phyloP scores from a whole-genome alignment of 257 asterid species.

The Przewalskia tangutica region DNA sequence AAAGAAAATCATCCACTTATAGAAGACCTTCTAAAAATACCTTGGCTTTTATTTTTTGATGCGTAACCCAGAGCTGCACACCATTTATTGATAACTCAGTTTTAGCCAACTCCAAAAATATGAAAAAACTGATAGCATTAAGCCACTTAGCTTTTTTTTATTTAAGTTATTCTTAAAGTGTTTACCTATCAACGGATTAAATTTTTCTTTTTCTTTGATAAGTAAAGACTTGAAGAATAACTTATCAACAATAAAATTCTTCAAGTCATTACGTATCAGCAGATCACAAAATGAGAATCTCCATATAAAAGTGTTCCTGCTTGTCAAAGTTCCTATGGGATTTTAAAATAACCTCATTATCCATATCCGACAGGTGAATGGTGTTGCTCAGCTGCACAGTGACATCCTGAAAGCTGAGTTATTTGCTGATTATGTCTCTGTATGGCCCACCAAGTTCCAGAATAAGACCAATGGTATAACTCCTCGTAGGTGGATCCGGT shows the following conservation, averaged over 20 bases:
- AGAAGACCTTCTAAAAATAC: background rate
- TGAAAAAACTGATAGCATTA: constrained; percentile 7
- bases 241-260: background rate
- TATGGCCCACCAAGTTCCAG: constrained; percentile 94
- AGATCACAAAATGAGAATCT: background rate
- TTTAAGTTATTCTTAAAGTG: background rate
- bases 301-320: background rate
- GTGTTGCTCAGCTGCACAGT: constrained; percentile 97
- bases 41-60: background rate
- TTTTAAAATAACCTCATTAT: background rate
- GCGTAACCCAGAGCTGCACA: background rate
- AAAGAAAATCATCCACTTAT: background rate
- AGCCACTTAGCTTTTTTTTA: background rate
- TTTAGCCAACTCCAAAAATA: constrained; percentile 3
- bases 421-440: constrained; percentile 83
- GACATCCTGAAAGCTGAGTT: constrained; percentile 81
- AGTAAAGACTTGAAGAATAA: background rate
- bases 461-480: constrained; percentile 98
- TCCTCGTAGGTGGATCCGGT: constrained; percentile 95
- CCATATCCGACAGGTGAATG: constrained; percentile 65
- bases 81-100: background rate
- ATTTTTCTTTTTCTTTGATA: background rate
- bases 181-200: background rate
- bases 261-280: background rate
- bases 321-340: background rate